phyloP scores from a whole-genome alignment of 371 early-diverging fungal species.

The Mucor circinelloides region DNA sequence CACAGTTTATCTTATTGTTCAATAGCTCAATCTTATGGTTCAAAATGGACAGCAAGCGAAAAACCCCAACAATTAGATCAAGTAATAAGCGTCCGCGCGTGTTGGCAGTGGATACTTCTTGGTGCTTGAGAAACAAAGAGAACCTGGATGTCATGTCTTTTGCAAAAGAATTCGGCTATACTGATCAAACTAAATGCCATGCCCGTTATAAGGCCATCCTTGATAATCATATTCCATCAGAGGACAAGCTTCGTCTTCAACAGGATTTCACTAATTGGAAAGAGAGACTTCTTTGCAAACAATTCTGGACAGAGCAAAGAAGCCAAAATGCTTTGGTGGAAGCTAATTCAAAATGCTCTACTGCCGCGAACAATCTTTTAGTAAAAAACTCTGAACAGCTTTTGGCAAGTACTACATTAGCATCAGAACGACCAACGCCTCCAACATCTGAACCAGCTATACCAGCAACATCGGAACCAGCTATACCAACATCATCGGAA shows the following conservation, averaged over 20 bases:
- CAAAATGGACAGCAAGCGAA: conserved; percentile 16
- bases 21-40: conserved; percentile 15
- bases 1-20: neutral
- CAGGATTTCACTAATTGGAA: neutral
- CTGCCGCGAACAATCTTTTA: neutral
- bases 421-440: neutral
- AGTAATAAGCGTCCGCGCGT: conserved; percentile 11
- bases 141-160: conserved; percentile 8
- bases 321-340: conserved; percentile 9
- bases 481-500: neutral
- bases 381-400: neutral
- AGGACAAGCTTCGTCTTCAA: neutral
- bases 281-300: neutral
- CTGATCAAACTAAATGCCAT: neutral
- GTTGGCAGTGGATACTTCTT: conserved; percentile 15
- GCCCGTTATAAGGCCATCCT: neutral
- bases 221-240: neutral
- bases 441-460: too few species aligned
- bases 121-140: conserved; percentile 9
- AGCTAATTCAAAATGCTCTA: conserved; percentile 15
- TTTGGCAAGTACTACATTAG: neutral
- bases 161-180: neutral
- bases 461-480: neutral
- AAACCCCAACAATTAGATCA: conserved; percentile 9
- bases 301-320: conserved; percentile 13